Conservation (phyloP, 1,284 basidiomycete species). For the Heterobasidion annosum region DNA sequence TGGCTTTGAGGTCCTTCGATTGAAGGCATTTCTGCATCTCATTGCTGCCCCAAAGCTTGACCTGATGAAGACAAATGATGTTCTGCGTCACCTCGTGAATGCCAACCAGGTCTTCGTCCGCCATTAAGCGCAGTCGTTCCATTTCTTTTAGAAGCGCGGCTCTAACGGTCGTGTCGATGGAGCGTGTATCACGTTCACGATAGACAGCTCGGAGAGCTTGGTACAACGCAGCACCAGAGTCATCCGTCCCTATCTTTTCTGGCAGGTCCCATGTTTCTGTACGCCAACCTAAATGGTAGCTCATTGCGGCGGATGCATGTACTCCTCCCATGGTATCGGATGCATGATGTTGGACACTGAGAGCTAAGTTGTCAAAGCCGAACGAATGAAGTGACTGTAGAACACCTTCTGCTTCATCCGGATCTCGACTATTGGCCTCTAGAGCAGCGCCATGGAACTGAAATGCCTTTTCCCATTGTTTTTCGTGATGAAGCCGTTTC, state of each 20-base stretch:
- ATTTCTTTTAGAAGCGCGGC: slow-evolving; percentile 52
- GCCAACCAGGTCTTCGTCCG: slow-evolving; percentile 70
- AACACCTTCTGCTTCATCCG: slow-evolving; percentile 43
- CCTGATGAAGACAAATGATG: slow-evolving; percentile 73
- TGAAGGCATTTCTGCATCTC: slow-evolving; percentile 27
- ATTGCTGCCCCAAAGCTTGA: slow-evolving; percentile 45
- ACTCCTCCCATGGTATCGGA: slow-evolving; percentile 24
- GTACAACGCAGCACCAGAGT: slow-evolving; percentile 62
- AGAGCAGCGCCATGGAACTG: slow-evolving; percentile 80
- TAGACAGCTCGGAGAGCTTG: slow-evolving; percentile 71
- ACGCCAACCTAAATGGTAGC: slow-evolving; percentile 81
- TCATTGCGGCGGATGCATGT: slow-evolving; percentile 39
- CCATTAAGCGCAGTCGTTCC: slow-evolving; percentile 53
- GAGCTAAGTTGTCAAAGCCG: slow-evolving; percentile 80
- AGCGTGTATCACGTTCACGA: slow-evolving; percentile 51
- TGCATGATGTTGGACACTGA: slow-evolving; percentile 44
- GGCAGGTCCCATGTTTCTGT: slow-evolving; percentile 92
- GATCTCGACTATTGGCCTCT: slow-evolving; percentile 44
- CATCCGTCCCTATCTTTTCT: slow-evolving; percentile 33
- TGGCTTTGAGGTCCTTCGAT: slow-evolving; percentile 23
- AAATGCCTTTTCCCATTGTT: slow-evolving; percentile 87
- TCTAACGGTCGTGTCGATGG: slow-evolving; percentile 40
- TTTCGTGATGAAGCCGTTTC: slow-evolving; percentile 85
- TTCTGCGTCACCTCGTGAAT: slow-evolving; percentile 60
- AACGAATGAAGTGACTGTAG: slow-evolving; percentile 76